Evolutionary conservation across 192 early-diverging fungal genomes (phyloP).

Genomic region (Phycomyces blakesleeanus): DNA sequence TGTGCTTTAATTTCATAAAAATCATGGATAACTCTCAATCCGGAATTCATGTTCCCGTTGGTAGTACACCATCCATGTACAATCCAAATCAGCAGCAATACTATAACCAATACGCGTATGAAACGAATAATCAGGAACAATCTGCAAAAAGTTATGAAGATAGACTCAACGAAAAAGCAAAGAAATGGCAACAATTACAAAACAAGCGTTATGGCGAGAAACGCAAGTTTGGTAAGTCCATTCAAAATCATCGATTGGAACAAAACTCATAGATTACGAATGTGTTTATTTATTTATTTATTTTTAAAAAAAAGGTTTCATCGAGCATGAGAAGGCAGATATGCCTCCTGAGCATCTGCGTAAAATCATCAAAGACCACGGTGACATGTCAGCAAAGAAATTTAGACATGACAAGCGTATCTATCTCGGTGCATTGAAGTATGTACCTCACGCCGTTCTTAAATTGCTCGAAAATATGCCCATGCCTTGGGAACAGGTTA

Average conservation of each 20-base stretch:
- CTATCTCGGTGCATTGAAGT: constrained; percentile 97
- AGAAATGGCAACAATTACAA: constrained; percentile 91
- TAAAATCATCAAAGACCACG: constrained; percentile 98
- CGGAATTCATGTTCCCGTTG: constrained; percentile 12
- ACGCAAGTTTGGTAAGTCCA: constrained; percentile 72
- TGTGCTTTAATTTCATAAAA: no score
- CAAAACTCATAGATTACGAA: not conserved
- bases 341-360: constrained; percentile 98
- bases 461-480: constrained; percentile 99
- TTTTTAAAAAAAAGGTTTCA: constrained; percentile 52
- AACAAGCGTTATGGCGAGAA: constrained; percentile 89
- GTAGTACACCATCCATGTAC: not conserved
- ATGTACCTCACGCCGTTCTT: constrained; percentile 96
- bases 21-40: not conserved
- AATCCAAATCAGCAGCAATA: not conserved
- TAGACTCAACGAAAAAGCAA: constrained; percentile 75
- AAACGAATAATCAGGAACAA: constrained; percentile 1
- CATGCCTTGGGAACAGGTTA: constrained; percentile 98
- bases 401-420: constrained; percentile 97
- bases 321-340: constrained; percentile 89
- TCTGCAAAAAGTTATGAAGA: constrained; percentile 37
- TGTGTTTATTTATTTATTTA: no score
- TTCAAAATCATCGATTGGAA: not conserved
- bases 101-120: constrained; percentile 21
- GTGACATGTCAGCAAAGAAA: constrained; percentile 98